Base-by-base conservation (phyloP, 768 basidiomycete species). In the Collybia mongolica region DNA sequence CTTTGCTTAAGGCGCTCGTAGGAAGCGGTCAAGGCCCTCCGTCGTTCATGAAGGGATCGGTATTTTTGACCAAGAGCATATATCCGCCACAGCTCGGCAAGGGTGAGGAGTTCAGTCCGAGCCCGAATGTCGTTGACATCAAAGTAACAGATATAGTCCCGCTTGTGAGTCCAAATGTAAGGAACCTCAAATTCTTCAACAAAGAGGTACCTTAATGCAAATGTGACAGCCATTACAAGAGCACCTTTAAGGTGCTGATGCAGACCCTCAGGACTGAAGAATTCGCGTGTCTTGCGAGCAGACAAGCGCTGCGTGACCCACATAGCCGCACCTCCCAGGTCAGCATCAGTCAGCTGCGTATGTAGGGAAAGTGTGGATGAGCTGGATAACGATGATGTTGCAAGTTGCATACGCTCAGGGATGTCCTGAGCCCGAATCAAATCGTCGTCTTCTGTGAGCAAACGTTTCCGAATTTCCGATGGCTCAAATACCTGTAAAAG, bases 391-490 rank as follows among this genome's bases (percentile, higher is more conserved):
- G 93, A 88, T 18, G 90, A 92, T 18, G 84, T 88, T 12, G 86
- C 82, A 17, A 98, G 79, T 65, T 96, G 94, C 88, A 95, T 93
- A 42, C 97, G 88, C 65, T 99, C 97, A 1, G 97, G 97, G 32
- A 91, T 83, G 68, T 98, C 97, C 62, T 81, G 83, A 15, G 80
- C 83, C 40, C 95, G 87, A 54, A 99, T 95, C 40, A 92, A 73
- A 60, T 96, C 91, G 66, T 99, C 97, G 51, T 92, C 93, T 55
- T 94, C 93, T 2, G 93, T 96, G 23, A 98, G 74, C 75, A 92
- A 76, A 36, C 90, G 82, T 53, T 86, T 87, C 45, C 83, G 84
- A 63, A 99, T 98, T 72, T 98, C 94, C 9, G 95, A 90, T 0
- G 97, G 97, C 64, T 99, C 97, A 58, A 98, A 99, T 53, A 98